Evolutionary conservation across 805 yeast species (phyloP).

Genomic region (Alloascoidea hylecoeti): DNA sequence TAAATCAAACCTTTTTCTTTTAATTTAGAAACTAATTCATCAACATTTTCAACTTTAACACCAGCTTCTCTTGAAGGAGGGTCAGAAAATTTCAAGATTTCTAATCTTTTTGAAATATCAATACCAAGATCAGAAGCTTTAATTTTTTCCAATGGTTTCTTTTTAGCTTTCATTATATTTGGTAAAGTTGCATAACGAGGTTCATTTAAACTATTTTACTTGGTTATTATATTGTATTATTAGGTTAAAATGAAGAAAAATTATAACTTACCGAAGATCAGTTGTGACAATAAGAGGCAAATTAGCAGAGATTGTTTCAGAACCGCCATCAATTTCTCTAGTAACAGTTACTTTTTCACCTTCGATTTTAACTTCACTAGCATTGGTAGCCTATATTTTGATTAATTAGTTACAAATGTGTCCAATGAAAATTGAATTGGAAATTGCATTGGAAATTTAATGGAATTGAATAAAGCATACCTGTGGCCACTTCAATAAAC

Average conservation of each 20-base stretch:
- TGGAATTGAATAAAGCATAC: neutral
- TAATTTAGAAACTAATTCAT: constrained; percentile 66
- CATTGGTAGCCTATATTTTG: constrained; percentile 77
- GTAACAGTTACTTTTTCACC: constrained; percentile 48
- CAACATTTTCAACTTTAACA: constrained; percentile 64
- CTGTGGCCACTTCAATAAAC: constrained; percentile 89
- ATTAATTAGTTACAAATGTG: too few relatives aligned
- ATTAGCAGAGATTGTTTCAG: constrained; percentile 62
- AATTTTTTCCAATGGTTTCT: constrained; percentile 72
- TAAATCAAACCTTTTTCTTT: constrained; percentile 46
- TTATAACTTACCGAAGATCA: constrained; percentile 47
- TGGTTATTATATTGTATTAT: too few relatives aligned
- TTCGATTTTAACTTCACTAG: constrained; percentile 62
- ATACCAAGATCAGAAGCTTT: constrained; percentile 58
- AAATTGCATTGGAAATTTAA: neutral
- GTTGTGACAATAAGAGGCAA: constrained; percentile 84
- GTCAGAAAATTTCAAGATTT: constrained; percentile 63
- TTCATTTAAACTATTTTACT: constrained; percentile 51
- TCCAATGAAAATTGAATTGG: neutral
- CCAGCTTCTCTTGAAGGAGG: constrained; percentile 81
- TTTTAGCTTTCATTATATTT: constrained; percentile 96
- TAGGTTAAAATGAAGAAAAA: too few relatives aligned
- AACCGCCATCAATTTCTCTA: constrained; percentile 93
- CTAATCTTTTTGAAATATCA: constrained; percentile 47
- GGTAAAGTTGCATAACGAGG: constrained; percentile 96